Conservation (phyloP, 2,329 filamentous ascomycete genomes). For the Chaetomiaceae sp. region DNA sequence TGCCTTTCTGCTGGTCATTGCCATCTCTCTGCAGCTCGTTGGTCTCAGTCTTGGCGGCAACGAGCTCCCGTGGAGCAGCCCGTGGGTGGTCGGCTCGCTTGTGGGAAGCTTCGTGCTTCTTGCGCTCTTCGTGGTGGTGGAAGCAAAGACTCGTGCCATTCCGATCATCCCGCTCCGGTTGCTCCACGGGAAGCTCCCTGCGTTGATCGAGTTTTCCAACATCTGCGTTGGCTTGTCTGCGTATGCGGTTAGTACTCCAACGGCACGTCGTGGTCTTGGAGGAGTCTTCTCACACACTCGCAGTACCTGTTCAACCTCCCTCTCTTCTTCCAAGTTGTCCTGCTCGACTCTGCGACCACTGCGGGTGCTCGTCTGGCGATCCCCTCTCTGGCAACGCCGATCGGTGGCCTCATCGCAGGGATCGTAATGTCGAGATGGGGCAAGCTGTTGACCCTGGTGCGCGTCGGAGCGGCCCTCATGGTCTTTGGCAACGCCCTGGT, state of each 20-base stretch:
- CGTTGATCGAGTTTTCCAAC: conserved; percentile 55
- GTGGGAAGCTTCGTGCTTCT: conserved; percentile 41
- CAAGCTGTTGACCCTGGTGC: conserved; percentile 47
- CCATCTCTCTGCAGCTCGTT: conserved; percentile 54
- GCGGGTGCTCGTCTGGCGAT: conserved; percentile 62
- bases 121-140: conserved; percentile 43
- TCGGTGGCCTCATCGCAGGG: conserved; percentile 53
- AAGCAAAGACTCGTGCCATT: conserved; percentile 45
- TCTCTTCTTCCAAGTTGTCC: conserved; percentile 64
- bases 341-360: conserved; percentile 58
- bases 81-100: conserved; percentile 45
- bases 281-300: neutral
- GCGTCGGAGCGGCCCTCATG: conserved; percentile 49
- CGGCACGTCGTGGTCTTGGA: too few relatives aligned
- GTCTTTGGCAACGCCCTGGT: conserved; percentile 50
- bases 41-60: conserved; percentile 55
- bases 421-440: conserved; percentile 56
- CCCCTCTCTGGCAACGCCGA: conserved; percentile 56
- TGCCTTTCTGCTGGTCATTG: conserved; percentile 52
- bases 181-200: conserved; percentile 49
- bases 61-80: conserved; percentile 48
- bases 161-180: conserved; percentile 53
- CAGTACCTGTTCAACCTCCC: conserved; percentile 66
- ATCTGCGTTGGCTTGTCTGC: conserved; percentile 57
- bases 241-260: conserved; percentile 50